A percentile compares a stretch with the other conserved stretches of the same genome.
phyloP scores from a whole-genome alignment of 352 stramenopile genomes.

The Globisporangium cederbergense region DNA sequence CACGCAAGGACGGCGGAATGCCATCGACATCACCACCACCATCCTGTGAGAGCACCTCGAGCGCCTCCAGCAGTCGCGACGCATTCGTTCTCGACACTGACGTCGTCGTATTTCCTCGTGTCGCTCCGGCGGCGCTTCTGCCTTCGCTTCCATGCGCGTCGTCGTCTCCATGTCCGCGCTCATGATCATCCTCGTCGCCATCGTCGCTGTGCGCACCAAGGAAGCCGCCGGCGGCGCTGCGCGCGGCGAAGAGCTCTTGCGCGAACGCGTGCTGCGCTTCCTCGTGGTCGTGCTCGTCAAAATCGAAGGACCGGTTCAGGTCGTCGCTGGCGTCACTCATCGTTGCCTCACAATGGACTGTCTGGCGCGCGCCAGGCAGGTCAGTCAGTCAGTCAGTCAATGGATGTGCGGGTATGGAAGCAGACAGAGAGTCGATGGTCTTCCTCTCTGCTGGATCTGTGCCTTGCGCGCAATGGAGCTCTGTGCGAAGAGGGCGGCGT shows the following conservation, averaged over 20 bases:
- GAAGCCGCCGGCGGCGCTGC: neutral
- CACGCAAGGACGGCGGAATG: conserved; percentile 42
- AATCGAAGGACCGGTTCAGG: conserved; percentile 30
- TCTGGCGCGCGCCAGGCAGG: too few species aligned
- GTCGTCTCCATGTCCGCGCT: neutral
- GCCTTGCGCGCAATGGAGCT: too few species aligned
- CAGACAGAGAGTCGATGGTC: too few species aligned
- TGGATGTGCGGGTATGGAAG: too few species aligned
- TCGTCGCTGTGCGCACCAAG: neutral
- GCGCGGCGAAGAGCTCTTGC: conserved; percentile 15
- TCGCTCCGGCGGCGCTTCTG: neutral
- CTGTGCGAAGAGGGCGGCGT: too few species aligned
- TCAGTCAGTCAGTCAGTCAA: too few species aligned
- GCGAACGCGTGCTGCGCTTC: conserved; percentile 23
- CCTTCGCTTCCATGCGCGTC: too few species aligned
- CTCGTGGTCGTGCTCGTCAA: conserved; percentile 23
- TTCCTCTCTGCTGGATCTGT: too few species aligned
- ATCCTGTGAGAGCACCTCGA: conserved; percentile 49
- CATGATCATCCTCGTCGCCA: conserved; percentile 5
- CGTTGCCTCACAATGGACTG: neutral
- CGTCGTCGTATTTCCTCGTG: neutral
- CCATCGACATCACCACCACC: conserved; percentile 18
- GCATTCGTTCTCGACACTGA: conserved; percentile 21
- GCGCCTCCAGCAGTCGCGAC: conserved; percentile 45
- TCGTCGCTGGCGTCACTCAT: conserved; percentile 24